These are phyloP conservation scores for Nakaseomyces kungkrabaensis DNA, from an alignment of 1,139 yeast genomes.

Conservation along the genomic window DNA sequence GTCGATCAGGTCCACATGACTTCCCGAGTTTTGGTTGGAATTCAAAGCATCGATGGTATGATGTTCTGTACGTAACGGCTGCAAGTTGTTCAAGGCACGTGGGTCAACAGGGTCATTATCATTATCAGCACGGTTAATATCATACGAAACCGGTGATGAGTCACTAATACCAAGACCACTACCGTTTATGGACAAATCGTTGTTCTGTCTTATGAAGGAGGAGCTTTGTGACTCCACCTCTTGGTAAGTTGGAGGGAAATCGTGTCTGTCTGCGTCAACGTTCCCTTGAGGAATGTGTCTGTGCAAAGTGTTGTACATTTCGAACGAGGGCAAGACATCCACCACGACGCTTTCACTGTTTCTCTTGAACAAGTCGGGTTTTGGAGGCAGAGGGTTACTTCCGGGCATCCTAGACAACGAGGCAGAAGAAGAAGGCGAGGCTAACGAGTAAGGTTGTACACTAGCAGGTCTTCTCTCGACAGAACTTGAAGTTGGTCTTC, in stretches of 20 bases:
- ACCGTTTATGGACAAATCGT: slow-evolving; percentile 2
- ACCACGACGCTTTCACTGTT: slow-evolving; percentile 5
- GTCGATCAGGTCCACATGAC: slow-evolving; percentile 5
- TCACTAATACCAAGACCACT: slow-evolving; percentile 2
- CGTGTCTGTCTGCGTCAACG: slow-evolving; percentile 19
- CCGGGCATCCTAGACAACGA: slow-evolving; percentile 1
- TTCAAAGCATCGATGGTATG: slow-evolving; percentile 1
- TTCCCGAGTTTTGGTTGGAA: slow-evolving; percentile 2
- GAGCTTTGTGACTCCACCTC: slow-evolving; percentile 12
- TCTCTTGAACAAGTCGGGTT: neutral
- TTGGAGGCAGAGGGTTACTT: neutral
- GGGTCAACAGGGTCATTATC: slow-evolving; percentile 1
- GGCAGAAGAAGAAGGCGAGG: neutral
- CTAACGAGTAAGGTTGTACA: slow-evolving; percentile 1
- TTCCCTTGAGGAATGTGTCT: slow-evolving; percentile 25
- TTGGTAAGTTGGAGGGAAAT: slow-evolving; percentile 21
- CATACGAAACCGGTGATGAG: slow-evolving; percentile 3
- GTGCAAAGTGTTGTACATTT: slow-evolving; percentile 24
- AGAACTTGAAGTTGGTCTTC: slow-evolving; percentile 3
- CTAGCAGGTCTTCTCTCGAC: slow-evolving; percentile 1
- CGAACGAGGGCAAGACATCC: slow-evolving; percentile 25
- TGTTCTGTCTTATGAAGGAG: slow-evolving; percentile 6
- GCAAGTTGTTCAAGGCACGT: slow-evolving; percentile 7
- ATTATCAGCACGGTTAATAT: neutral
- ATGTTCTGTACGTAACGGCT: slow-evolving; percentile 12